Evolutionary conservation across 129 eudicot genomes (phyloP).

Genomic region (Flaveria linearis): DNA sequence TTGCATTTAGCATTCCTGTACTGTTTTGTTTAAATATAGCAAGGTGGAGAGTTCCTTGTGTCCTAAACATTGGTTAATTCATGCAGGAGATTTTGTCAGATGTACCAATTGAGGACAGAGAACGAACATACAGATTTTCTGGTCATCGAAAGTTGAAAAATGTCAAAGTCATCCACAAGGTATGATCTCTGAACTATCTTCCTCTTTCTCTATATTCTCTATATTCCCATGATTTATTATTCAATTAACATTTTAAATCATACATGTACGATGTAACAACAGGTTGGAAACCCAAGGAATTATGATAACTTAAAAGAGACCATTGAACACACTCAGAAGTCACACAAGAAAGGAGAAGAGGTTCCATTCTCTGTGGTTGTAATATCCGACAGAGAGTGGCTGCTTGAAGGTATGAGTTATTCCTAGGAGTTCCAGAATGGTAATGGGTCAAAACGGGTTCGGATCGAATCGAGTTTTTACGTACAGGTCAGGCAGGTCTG

Average conservation of each 20-base stretch:
- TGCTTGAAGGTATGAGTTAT: conserved; percentile 64
- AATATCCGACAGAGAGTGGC: conserved; percentile 80
- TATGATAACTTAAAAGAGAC: conserved; percentile 67
- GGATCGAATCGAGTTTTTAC: background rate
- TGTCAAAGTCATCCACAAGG: conserved; percentile 73
- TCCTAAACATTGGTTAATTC: conserved; percentile 1
- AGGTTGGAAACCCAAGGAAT: conserved; percentile 86
- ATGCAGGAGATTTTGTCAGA: conserved; percentile 86
- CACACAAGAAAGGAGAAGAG: conserved; percentile 55
- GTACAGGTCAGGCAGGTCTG: background rate
- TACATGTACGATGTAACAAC: conserved; percentile 14
- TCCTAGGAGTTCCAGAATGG: background rate
- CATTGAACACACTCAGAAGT: conserved; percentile 53
- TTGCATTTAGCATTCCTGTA: conserved; percentile 1
- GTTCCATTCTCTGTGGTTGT: conserved; percentile 81
- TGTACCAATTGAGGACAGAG: conserved; percentile 75
- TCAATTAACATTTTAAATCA: background rate
- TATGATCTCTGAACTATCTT: conserved; percentile 32
- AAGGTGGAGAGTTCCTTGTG: background rate
- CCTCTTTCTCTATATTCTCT: background rate
- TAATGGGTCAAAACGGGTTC: background rate
- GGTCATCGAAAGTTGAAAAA: conserved; percentile 69
- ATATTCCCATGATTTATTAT: background rate
- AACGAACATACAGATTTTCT: conserved; percentile 46
- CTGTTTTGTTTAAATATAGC: background rate